A percentile compares a stretch with the other conserved stretches of the same genome.
phyloP scores from a whole-genome alignment of 1,284 basidiomycete species.

The Puccinia polysora region DNA sequence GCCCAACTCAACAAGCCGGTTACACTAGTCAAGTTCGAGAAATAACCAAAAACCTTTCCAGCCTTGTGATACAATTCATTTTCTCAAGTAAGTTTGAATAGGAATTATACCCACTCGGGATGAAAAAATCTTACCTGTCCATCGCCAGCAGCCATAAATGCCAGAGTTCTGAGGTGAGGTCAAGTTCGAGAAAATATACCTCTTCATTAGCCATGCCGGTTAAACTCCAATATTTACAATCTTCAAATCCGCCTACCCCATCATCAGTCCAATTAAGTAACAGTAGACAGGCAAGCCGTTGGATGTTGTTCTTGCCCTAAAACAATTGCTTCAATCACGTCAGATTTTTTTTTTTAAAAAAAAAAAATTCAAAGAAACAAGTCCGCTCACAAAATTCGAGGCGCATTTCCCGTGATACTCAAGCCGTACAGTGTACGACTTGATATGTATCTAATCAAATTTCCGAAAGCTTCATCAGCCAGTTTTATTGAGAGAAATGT shows the following conservation, averaged over 20 bases:
- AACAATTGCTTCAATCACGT: too few species aligned
- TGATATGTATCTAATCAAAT: constrained; percentile 31
- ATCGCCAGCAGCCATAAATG: constrained; percentile 49
- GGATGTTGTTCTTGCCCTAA: constrained; percentile 24
- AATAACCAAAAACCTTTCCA: constrained; percentile 35
- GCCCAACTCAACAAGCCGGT: constrained; percentile 73
- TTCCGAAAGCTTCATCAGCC: not conserved
- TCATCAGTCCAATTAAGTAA: constrained; percentile 35
- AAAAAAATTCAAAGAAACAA: too few species aligned
- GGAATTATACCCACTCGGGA: too few species aligned
- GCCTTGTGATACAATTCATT: constrained; percentile 1
- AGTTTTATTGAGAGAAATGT: not conserved
- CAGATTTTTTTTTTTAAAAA: too few species aligned
- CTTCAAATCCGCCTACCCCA: constrained; percentile 31
- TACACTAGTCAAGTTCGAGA: constrained; percentile 48
- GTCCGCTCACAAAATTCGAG: constrained; percentile 36
- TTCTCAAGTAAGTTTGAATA: constrained; percentile 65
- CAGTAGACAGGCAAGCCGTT: constrained; percentile 38
- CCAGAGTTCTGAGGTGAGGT: constrained; percentile 59
- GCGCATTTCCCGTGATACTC: constrained; percentile 42
- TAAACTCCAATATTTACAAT: too few species aligned
- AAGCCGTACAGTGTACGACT: constrained; percentile 41
- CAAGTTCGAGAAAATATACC: not conserved
- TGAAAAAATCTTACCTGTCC: constrained; percentile 62
- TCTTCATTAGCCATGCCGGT: too few species aligned